Conservation (phyloP, 2,329 filamentous ascomycete species). For the Aspergillus clavatus region DNA sequence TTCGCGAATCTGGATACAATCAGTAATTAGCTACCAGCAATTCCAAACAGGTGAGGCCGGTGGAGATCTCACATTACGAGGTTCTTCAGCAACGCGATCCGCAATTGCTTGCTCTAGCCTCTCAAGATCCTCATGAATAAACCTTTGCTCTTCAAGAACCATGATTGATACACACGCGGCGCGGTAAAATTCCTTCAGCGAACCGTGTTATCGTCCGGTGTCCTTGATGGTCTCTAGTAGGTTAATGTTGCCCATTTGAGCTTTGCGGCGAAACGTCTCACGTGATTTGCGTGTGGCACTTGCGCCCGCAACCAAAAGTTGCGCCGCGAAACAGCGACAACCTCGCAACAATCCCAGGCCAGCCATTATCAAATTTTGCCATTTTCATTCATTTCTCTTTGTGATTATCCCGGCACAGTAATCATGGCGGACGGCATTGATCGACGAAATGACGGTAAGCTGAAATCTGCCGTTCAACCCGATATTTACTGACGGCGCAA, state of each 20-base stretch:
- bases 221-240: neutral
- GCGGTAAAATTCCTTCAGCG: neutral
- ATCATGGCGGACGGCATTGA: constrained; percentile 92
- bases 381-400: constrained; percentile 6
- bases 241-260: constrained; percentile 14
- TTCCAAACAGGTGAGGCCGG: constrained; percentile 3
- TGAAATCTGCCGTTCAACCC: neutral
- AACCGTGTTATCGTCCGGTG: constrained; percentile 1
- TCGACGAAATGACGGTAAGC: constrained; percentile 69
- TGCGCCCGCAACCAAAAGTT: constrained; percentile 21
- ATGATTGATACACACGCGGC: constrained; percentile 41
- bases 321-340: constrained; percentile 10
- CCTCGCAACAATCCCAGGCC: neutral
- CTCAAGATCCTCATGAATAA: constrained; percentile 93
- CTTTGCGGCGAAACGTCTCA: constrained; percentile 23
- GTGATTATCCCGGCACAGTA: constrained; percentile 14
- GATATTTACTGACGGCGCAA: constrained; percentile 24
- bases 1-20: constrained; percentile 69
- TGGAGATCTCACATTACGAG: constrained; percentile 65
- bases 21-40: constrained; percentile 15
- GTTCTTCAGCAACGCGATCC: constrained; percentile 82
- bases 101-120: constrained; percentile 89
- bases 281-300: constrained; percentile 20
- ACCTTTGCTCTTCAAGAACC: constrained; percentile 89
- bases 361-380: constrained; percentile 8